Percentiles rank a stretch among this genome's conserved stretches.
Evolutionary conservation across 129 eudicot species (phyloP).

Genomic region (Lonicera japonica): DNA sequence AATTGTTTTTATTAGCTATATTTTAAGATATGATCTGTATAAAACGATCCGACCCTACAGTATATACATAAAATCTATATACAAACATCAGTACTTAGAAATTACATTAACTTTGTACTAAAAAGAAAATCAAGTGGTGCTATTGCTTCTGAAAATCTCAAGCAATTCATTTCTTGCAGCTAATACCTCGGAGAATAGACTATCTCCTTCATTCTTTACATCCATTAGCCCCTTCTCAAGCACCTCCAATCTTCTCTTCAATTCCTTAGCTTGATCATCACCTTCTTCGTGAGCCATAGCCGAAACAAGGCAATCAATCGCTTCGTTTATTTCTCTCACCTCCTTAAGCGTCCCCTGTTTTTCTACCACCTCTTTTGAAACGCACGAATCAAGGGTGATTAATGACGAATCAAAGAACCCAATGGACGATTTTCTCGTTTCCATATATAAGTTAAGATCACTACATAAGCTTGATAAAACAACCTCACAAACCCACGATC

Average conservation of each 20-base stretch:
- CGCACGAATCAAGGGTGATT: conserved; percentile 22
- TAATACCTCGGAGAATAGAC: conserved; percentile 40
- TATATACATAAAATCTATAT: neutral
- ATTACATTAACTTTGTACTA: neutral
- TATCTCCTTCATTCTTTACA: conserved; percentile 30
- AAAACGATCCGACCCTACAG: no score
- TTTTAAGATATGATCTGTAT: no score
- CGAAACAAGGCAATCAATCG: conserved; percentile 14
- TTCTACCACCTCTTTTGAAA: conserved; percentile 19
- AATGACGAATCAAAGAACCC: conserved; percentile 17
- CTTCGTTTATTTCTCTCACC: conserved; percentile 35
- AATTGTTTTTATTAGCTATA: no score
- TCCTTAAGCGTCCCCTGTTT: conserved; percentile 39
- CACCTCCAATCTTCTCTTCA: conserved; percentile 44
- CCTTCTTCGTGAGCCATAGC: conserved; percentile 1
- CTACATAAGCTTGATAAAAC: conserved; percentile 41
- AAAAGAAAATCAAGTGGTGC: neutral
- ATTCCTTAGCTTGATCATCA: conserved; percentile 26
- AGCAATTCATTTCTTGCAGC: conserved; percentile 51
- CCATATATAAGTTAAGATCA: conserved; percentile 22
- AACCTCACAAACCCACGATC: conserved; percentile 47
- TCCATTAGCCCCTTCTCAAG: conserved; percentile 26
- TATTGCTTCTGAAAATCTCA: conserved; percentile 29
- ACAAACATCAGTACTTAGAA: neutral
- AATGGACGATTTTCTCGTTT: conserved; percentile 8